Evolutionary conservation across 2,329 filamentous ascomycete genomes (phyloP), one percentile per base, ranked within the genome.

Genomic region (Onygena corvina): DNA sequence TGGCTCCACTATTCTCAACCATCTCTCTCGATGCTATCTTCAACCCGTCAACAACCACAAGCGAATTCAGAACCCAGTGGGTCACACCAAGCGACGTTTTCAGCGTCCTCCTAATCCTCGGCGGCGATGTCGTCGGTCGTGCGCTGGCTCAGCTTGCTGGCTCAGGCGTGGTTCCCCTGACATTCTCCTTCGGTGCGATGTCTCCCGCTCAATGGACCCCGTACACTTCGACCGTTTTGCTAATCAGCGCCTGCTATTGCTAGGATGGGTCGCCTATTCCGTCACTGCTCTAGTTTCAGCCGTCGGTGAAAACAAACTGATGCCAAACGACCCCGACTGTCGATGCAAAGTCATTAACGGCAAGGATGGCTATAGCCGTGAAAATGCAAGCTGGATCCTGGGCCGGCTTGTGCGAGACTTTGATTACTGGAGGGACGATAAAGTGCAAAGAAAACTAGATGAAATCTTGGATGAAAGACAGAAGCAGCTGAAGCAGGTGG

Each of bases 361-460:
- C 20, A 2, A 7, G 6, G n/a, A n/a, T 12, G 64, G 69, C 1
- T 67, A 68, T 51, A 56, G 56, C 3, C 60, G 67, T 1, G 57
- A 61, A 2, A 73, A 72, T 48, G 57, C 58, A 7, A 63, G 57
- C n/a, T 74, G 69, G 70, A 57, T 72, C 3, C 54, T 73, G 5
- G 69, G 68, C 0, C 59, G 70, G 0, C 59, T 73, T 0, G 52
- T 72, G 3, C 59, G 70, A 27, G 69, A 72, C 53, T 66, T 62
- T 30, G 64, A 70, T 56, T 62, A 7, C 11, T n/a, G n/a, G n/a
- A n/a, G n/a, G n/a, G n/a, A n/a, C n/a, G n/a, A n/a, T n/a, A n/a
- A n/a, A n/a, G n/a, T n/a, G n/a, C n/a, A n/a, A n/a, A n/a, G n/a
- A n/a, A n/a, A n/a, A n/a, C n/a, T n/a, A n/a, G 8, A 46, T 50